Evolutionary conservation across 306 rosid species (phyloP).

Genomic region (Datisca glomerata): DNA sequence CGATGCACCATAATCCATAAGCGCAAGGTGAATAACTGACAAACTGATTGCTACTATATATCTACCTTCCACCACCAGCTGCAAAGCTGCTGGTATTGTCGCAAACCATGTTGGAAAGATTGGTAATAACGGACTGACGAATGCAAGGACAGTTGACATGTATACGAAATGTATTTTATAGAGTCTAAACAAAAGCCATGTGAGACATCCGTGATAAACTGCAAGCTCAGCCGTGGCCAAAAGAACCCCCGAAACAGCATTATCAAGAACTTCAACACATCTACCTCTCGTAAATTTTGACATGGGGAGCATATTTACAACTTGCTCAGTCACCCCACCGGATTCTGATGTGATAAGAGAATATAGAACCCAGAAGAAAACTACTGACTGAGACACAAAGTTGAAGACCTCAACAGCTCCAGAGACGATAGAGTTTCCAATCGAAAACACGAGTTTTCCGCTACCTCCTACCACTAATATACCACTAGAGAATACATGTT

Average conservation of each 20-base stretch:
- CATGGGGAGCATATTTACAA: conserved; percentile 72
- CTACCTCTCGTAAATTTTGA: conserved; percentile 44
- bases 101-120: conserved; percentile 78
- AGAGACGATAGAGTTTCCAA: conserved; percentile 61
- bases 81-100: conserved; percentile 69
- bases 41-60: conserved; percentile 45
- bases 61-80: conserved; percentile 74
- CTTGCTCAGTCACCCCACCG: conserved; percentile 98
- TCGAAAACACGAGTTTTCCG: conserved; percentile 46
- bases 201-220: conserved; percentile 77
- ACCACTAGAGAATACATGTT: conserved; percentile 54
- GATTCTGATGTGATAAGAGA: conserved; percentile 82
- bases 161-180: conserved; percentile 77
- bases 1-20: conserved; percentile 64
- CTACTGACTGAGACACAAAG: conserved; percentile 78
- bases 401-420: conserved; percentile 93
- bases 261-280: conserved; percentile 88
- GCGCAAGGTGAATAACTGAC: conserved; percentile 57
- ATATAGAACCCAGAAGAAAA: conserved; percentile 85
- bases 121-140: conserved; percentile 67
- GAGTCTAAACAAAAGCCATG: conserved; percentile 82
- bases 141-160: conserved; percentile 78
- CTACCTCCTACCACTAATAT: conserved; percentile 61
- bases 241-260: conserved; percentile 85
- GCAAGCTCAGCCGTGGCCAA: conserved; percentile 86